Evolutionary conservation across 352 stramenopile genomes (phyloP).

Genomic region (Globisporangium nunn): DNA sequence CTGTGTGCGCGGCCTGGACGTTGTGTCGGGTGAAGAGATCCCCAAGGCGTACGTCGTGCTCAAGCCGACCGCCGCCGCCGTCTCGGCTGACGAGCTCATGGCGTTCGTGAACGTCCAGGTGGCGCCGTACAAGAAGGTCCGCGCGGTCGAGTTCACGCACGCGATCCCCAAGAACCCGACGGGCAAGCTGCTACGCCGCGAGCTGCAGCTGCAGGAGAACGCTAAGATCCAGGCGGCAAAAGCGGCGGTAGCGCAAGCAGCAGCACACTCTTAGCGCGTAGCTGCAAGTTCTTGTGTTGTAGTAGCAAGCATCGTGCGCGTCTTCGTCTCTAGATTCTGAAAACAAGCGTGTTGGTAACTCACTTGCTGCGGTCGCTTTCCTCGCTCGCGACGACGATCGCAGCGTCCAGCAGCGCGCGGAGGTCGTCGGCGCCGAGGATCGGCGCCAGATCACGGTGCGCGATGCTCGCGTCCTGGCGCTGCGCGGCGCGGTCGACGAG

Average conservation of each 20-base stretch:
- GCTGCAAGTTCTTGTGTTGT: no score
- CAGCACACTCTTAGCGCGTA: not conserved
- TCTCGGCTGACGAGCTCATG: slow-evolving; percentile 25
- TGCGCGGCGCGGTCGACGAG: slow-evolving; percentile 46
- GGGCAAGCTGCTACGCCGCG: slow-evolving; percentile 86
- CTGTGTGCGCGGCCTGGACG: slow-evolving; percentile 52
- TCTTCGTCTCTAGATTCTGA: not conserved
- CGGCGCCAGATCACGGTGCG: slow-evolving; percentile 16
- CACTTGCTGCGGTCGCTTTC: not conserved
- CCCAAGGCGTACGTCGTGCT: slow-evolving; percentile 88
- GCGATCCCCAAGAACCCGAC: slow-evolving; percentile 82
- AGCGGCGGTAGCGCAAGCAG: no score
- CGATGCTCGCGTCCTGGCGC: slow-evolving; percentile 44
- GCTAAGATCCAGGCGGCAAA: not conserved
- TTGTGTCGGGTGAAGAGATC: slow-evolving; percentile 69
- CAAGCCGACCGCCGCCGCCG: slow-evolving; percentile 15
- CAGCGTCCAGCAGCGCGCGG: slow-evolving; percentile 40
- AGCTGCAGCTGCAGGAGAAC: slow-evolving; percentile 47
- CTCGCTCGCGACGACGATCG: slow-evolving; percentile 20
- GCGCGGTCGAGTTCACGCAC: slow-evolving; percentile 83
- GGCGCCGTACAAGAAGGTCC: slow-evolving; percentile 82
- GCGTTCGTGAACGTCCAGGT: slow-evolving; percentile 78
- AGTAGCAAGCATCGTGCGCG: not conserved
- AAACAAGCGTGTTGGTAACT: not conserved
- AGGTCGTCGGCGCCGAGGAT: slow-evolving; percentile 64